Conservation (phyloP, 202 grass and related monocot species). For the Setaria italica region DNA sequence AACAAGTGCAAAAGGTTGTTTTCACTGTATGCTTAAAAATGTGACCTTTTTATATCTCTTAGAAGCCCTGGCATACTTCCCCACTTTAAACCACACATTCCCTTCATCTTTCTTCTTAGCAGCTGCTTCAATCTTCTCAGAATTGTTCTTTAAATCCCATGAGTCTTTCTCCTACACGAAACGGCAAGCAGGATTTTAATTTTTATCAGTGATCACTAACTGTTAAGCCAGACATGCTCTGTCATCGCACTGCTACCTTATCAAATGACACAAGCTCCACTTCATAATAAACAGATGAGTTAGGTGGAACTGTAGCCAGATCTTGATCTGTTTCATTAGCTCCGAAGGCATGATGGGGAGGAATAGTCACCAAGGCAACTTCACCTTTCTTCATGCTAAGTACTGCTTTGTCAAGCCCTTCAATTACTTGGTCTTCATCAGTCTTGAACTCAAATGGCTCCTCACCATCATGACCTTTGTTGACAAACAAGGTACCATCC, state of each 20-base stretch:
- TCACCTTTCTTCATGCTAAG: conserved; percentile 85
- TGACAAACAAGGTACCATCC: conserved; percentile 77
- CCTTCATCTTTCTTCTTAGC: conserved; percentile 91
- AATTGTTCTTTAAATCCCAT: conserved; percentile 70
- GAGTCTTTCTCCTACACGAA: conserved; percentile 72
- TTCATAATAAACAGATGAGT: conserved; percentile 68
- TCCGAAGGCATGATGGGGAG: conserved; percentile 68
- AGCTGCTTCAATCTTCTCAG: conserved; percentile 85
- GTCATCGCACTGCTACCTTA: conserved; percentile 53
- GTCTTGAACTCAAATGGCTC: conserved; percentile 79
- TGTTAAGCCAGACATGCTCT: background rate
- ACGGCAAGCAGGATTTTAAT: background rate
- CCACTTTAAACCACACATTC: conserved; percentile 76
- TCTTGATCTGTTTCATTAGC: conserved; percentile 67
- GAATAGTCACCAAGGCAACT: conserved; percentile 68
- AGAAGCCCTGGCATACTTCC: conserved; percentile 75
- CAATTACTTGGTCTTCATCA: conserved; percentile 85
- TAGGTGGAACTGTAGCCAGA: conserved; percentile 60
- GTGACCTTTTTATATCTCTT: conserved; percentile 85
- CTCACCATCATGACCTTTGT: conserved; percentile 78
- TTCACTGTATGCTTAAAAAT: background rate
- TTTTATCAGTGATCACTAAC: background rate
- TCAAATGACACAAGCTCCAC: conserved; percentile 80
- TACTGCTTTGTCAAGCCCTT: conserved; percentile 76
- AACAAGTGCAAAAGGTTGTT: conserved; percentile 17